These are phyloP conservation scores for Zalaria sp. DNA, from an alignment of 2,329 filamentous ascomycete species.

Conservation along the genomic window DNA sequence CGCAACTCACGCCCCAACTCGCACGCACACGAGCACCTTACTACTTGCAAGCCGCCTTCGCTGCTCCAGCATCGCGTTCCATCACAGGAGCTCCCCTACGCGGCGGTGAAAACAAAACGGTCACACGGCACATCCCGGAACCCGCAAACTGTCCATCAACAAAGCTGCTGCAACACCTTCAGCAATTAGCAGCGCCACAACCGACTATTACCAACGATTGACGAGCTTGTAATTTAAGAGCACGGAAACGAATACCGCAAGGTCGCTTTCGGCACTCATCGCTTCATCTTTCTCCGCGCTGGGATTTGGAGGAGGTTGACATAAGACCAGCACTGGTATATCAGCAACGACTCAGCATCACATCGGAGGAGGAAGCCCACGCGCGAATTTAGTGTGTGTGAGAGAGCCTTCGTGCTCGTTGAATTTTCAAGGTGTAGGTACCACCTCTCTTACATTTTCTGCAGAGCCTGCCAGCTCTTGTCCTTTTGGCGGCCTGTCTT, in stretches of 20 bases:
- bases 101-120: neutral
- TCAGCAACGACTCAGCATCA: too few relatives aligned
- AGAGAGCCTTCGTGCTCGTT: slow-evolving; percentile 17
- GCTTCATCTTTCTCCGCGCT: too few relatives aligned
- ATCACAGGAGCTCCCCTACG: neutral
- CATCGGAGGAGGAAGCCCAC: too few relatives aligned
- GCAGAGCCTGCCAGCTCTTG: neutral
- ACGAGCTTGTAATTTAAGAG: neutral
- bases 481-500: too few relatives aligned
- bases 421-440: neutral
- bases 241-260: neutral
- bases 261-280: too few relatives aligned
- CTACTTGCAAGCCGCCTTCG: slow-evolving; percentile 10
- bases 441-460: neutral
- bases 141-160: neutral
- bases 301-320: too few relatives aligned
- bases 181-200: neutral
- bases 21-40: slow-evolving; percentile 32
- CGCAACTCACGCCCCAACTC: slow-evolving; percentile 34
- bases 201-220: neutral
- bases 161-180: neutral
- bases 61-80: too few relatives aligned
- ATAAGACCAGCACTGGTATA: too few relatives aligned
- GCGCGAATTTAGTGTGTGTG: slow-evolving; percentile 1
- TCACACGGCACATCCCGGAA: neutral